Base-by-base conservation (phyloP, 2,329 filamentous ascomycete species). In the Aspergillus neotritici region DNA sequence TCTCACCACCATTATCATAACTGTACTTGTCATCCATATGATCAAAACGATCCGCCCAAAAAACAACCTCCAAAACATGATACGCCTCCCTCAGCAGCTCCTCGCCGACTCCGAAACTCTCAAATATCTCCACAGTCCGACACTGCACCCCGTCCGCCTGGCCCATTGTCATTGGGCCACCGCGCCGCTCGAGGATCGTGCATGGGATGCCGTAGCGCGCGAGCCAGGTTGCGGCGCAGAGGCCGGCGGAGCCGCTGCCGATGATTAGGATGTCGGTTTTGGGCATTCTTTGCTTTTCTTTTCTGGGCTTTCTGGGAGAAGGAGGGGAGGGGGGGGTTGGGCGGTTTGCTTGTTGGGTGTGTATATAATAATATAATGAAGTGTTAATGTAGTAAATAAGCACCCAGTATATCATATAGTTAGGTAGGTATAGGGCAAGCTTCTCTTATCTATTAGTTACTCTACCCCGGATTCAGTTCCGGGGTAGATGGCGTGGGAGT, bases 141-240 rank as follows among this genome's bases (percentile, higher is more conserved):
- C 74, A 77, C 60, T 81, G 77, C 13, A 80, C 75, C 2, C 79
- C 78, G 47, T 86, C 82, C 11, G 82, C 82, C 60, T 84, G 79
- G 3, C 80, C 81, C 35, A 73, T 69, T 32, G 68, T 55, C 38
- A 84, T 67, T 0, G 77, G 78, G 0, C 78, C 79, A 3, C 62
- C 46, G 4, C 77, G 73, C 5, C 70, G 71, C 52, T 85, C 82
- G 1, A 84, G 65, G 17, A 84, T 73, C 34, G 68, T 74, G 65
- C 73, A 81, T 16, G 64, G 61, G 48, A 83, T 68, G n/a, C 73
- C 72, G 57, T 72, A 75, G 15, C 74, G 74, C 1, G 79, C 69
- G 3, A 84, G 74, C 79, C 79, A 84, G 21, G 76, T 68, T 9
- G 76, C 79, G 5, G 79, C 77, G 51, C 74, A 78, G 39, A 83